A percentile compares a stretch with the other conserved stretches of the same genome.
phyloP scores from a whole-genome alignment of 2,329 filamentous ascomycete genomes.

The Colletotrichum abscissum region DNA sequence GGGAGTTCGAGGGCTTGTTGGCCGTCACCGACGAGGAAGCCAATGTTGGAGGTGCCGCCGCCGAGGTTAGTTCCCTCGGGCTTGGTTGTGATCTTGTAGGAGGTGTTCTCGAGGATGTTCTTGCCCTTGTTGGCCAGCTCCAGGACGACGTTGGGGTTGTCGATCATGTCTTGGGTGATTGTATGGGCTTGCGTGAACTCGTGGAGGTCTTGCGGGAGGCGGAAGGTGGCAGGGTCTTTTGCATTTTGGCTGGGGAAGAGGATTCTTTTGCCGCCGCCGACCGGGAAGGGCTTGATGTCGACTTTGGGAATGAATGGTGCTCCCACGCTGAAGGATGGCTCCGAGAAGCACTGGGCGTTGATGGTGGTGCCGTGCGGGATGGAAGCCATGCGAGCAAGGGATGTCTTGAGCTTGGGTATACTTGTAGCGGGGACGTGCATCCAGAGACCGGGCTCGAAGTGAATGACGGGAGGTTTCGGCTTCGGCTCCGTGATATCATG shows the following conservation, averaged over 20 bases:
- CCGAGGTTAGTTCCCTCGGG: constrained; percentile 36
- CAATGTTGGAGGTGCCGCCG: constrained; percentile 46
- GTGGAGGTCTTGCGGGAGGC: constrained; percentile 44
- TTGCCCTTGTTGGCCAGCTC: constrained; percentile 43
- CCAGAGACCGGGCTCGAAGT: constrained; percentile 54
- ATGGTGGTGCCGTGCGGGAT: constrained; percentile 57
- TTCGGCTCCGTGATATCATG: constrained; percentile 45
- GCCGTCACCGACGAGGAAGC: constrained; percentile 41
- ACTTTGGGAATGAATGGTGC: constrained; percentile 36
- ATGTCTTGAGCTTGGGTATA: constrained; percentile 37
- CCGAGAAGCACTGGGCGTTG: constrained; percentile 49
- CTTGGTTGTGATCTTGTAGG: constrained; percentile 44
- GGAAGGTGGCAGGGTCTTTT: constrained; percentile 30
- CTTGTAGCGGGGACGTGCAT: constrained; percentile 49
- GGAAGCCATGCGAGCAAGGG: constrained; percentile 51
- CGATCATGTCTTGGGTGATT: constrained; percentile 46
- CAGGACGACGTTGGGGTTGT: constrained; percentile 44
- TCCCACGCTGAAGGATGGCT: constrained; percentile 33
- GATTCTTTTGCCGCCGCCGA: not conserved
- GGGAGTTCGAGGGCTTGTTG: not conserved
- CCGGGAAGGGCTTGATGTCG: constrained; percentile 42
- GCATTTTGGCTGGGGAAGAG: not conserved
- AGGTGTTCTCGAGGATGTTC: constrained; percentile 44
- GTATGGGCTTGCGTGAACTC: constrained; percentile 43
- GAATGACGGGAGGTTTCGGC: constrained; percentile 44